Percentiles rank a stretch among this genome's conserved stretches.
These are phyloP conservation scores for Termitomyces sp. DNA, from an alignment of 768 basidiomycete species.

Conservation along the genomic window DNA sequence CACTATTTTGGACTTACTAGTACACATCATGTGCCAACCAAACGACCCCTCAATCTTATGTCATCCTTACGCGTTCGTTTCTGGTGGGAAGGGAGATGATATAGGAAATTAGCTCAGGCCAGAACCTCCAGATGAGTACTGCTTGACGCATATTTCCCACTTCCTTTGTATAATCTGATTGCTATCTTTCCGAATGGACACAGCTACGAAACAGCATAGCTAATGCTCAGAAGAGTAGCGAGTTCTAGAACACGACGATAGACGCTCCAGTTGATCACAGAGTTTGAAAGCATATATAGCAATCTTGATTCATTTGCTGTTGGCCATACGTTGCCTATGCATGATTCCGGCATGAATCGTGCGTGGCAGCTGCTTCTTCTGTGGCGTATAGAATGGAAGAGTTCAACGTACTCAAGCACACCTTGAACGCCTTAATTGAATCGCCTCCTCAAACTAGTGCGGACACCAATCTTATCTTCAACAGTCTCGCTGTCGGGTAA, in stretches of 20 bases:
- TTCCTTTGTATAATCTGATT: not conserved
- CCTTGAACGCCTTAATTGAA: too few species aligned
- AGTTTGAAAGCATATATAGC: too few species aligned
- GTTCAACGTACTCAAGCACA: too few species aligned
- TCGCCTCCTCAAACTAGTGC: not conserved
- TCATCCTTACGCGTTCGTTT: slow-evolving; percentile 78
- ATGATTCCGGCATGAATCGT: too few species aligned
- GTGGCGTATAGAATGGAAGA: too few species aligned
- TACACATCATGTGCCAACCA: too few species aligned
- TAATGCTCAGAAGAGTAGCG: slow-evolving; percentile 30
- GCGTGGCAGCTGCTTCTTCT: too few species aligned
- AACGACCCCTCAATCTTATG: slow-evolving; percentile 44
- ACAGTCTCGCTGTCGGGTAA: not conserved
- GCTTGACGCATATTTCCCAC: slow-evolving; percentile 9
- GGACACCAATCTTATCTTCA: not conserved
- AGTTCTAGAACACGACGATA: slow-evolving; percentile 31
- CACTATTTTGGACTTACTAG: too few species aligned
- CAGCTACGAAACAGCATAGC: slow-evolving; percentile 55
- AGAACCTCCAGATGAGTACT: slow-evolving; percentile 62
- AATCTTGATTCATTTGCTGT: too few species aligned
- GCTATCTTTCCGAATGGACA: not conserved
- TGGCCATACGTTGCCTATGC: too few species aligned
- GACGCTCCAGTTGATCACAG: too few species aligned
- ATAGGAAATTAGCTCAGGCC: slow-evolving; percentile 74
- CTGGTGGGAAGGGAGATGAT: slow-evolving; percentile 68